Percentiles rank a stretch among this genome's conserved stretches.
phyloP scores from a whole-genome alignment of 805 yeast genomes.

The Candida cerambycidarum region DNA sequence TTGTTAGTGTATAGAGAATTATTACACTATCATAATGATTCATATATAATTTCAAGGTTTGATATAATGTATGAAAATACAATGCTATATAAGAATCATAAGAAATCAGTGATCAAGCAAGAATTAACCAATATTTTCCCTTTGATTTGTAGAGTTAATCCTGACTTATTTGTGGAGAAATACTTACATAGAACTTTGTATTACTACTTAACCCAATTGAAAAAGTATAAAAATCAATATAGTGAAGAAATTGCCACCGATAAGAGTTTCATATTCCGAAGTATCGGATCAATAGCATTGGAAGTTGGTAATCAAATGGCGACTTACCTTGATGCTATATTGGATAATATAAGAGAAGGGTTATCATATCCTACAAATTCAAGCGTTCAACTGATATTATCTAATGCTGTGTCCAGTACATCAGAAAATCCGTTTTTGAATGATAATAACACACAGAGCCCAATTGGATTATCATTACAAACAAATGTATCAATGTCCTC shows the following conservation, averaged over 20 bases:
- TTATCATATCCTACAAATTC: conserved; percentile 44
- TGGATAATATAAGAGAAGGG: conserved; percentile 81
- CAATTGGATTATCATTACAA: conserved; percentile 25
- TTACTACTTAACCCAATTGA: conserved; percentile 75
- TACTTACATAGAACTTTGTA: conserved; percentile 78
- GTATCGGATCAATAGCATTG: conserved; percentile 82
- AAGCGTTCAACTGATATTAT: conserved; percentile 39
- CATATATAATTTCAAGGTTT: conserved; percentile 67
- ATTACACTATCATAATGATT: conserved; percentile 63
- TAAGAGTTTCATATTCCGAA: conserved; percentile 67
- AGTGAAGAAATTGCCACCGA: conserved; percentile 49
- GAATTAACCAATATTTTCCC: conserved; percentile 88
- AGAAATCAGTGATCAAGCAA: conserved; percentile 69
- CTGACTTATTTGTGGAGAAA: conserved; percentile 70
- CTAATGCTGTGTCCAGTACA: conserved; percentile 37
- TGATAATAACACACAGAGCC: conserved; percentile 12
- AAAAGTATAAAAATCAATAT: conserved; percentile 53
- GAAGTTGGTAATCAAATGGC: conserved; percentile 83
- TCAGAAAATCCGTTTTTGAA: conserved; percentile 13
- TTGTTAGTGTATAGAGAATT: conserved; percentile 79
- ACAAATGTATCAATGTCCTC: conserved; percentile 39
- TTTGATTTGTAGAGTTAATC: conserved; percentile 73
- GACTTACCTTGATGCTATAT: conserved; percentile 83
- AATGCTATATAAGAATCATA: conserved; percentile 72
- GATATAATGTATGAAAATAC: conserved; percentile 77